Percentiles rank a stretch among this genome's conserved stretches.
Conservation (phyloP, 106 monocot genomes). For the Dendrobium huoshanense region DNA sequence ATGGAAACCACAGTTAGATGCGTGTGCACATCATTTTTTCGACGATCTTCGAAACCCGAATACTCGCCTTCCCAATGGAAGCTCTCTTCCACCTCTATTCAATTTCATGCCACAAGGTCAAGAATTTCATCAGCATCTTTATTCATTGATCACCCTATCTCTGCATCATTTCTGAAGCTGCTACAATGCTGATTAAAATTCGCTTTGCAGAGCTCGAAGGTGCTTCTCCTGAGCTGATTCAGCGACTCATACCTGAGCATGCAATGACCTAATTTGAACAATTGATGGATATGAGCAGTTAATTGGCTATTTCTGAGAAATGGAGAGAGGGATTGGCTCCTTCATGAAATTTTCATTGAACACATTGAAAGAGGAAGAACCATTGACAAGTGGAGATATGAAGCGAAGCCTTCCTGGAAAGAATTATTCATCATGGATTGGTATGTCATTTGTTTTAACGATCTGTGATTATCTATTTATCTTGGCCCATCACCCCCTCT, state of each 20-base stretch:
- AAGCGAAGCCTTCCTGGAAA: not conserved
- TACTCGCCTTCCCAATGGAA: slow-evolving; percentile 40
- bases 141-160: not conserved
- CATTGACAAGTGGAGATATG: not conserved
- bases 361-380: not conserved
- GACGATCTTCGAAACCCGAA: slow-evolving; percentile 49
- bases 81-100: slow-evolving; percentile 44
- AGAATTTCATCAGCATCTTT: not conserved
- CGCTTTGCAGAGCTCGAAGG: slow-evolving; percentile 34
- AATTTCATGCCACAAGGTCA: slow-evolving; percentile 50
- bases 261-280: slow-evolving; percentile 11
- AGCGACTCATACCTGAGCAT: slow-evolving; percentile 27
- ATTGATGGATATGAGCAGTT: not conserved
- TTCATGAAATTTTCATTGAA: not conserved
- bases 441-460: not conserved
- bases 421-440: not conserved
- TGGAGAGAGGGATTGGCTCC: not conserved
- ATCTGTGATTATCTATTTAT: not conserved
- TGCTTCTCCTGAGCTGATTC: slow-evolving; percentile 32
- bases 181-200: not conserved
- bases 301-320: not conserved
- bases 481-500: not conserved
- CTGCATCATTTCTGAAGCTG: not conserved
- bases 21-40: slow-evolving; percentile 64
- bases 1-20: slow-evolving; percentile 42